A percentile compares a stretch with the other conserved stretches of the same genome.
phyloP scores from a whole-genome alignment of 2,329 filamentous ascomycete genomes.

The Pyricularia sp. region DNA sequence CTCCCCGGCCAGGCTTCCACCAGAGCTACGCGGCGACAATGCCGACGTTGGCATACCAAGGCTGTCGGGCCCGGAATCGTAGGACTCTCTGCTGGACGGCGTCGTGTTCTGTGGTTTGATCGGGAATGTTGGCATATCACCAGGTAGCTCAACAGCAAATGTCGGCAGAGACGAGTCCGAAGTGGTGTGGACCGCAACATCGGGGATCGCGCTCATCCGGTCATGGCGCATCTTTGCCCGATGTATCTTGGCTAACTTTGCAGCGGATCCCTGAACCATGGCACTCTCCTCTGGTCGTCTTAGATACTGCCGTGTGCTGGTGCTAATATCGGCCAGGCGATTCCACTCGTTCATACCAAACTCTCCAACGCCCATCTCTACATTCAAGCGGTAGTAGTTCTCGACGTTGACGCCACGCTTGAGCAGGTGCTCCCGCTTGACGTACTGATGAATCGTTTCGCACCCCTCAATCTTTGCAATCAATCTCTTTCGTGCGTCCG shows the following conservation, averaged over 20 bases:
- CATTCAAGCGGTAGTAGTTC: constrained; percentile 94
- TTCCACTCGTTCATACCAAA: constrained; percentile 99
- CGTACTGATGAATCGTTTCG: constrained; percentile 79
- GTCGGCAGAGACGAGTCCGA: constrained; percentile 30
- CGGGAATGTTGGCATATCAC: constrained; percentile 36
- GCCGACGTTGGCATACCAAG: constrained; percentile 28
- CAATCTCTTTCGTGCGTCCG: constrained; percentile 75
- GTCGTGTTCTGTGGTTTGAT: constrained; percentile 19
- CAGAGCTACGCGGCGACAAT: constrained; percentile 41
- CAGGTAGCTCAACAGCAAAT: constrained; percentile 49
- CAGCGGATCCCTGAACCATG: constrained; percentile 67
- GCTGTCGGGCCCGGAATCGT: constrained; percentile 45
- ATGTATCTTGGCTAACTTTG: constrained; percentile 76
- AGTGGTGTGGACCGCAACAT: constrained; percentile 30
- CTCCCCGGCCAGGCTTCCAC: constrained; percentile 29
- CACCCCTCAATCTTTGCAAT: constrained; percentile 93
- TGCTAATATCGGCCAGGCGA: constrained; percentile 89
- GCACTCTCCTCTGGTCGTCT: constrained; percentile 61
- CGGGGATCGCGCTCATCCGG: constrained; percentile 29
- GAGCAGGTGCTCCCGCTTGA: constrained; percentile 69
- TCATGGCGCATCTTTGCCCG: constrained; percentile 64
- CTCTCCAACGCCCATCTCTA: constrained; percentile 90
- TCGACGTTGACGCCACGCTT: constrained; percentile 75
- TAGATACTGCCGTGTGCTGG: constrained; percentile 78
- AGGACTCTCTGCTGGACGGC: constrained; percentile 40